Base-by-base conservation (phyloP, 805 yeast species). In the Saccharomycodes ludwigii region DNA sequence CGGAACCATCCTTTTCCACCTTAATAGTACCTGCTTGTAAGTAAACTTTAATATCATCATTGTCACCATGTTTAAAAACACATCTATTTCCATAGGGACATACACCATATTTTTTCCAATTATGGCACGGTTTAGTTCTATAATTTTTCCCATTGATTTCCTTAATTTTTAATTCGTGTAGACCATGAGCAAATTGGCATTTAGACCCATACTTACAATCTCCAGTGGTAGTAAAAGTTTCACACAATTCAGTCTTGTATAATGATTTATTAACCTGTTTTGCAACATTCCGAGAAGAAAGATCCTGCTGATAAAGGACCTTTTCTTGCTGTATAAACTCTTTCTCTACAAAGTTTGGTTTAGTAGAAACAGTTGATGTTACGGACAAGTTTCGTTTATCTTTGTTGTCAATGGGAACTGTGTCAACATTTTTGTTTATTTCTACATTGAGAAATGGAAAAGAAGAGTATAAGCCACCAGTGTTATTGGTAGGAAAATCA, bases 181-280 rank as follows among this genome's bases (percentile, higher is more conserved):
- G 64, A 13, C 96, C 95, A 50, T 85, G 96, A 5, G 95, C 95
- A 65, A 85, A 85, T 59, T 85, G 95, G 54, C 96, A 85, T 60
- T 85, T 85, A 41, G 70, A 67, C 2, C 94, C 94, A 52, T 85
- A 85, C 11, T 94, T 94, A 53, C 96, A 85, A 31, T 54, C 47
- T 16, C 81, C 80, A 41, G 72, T 68, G 44, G 70, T 73, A 48
- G 73, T 70, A 51, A 66, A 85, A 17, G 86, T 76, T 24, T 76
- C 78, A 55, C 96, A 85, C 34, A 86, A 65, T 55, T 85, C 96
- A 0, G 96, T 86, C 59, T 85, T 85, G 68, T 83, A 85, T 24
- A 85, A 65, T 41, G 71, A 78, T 20, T 81, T 74, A 52, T 76
- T 69, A 34, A 67, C 40, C 27, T 45, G 48, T 27, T 35, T 20